These are phyloP conservation scores for Juncus inflexus DNA, from an alignment of 176 grass and related monocot genomes.

Conservation along the genomic window DNA sequence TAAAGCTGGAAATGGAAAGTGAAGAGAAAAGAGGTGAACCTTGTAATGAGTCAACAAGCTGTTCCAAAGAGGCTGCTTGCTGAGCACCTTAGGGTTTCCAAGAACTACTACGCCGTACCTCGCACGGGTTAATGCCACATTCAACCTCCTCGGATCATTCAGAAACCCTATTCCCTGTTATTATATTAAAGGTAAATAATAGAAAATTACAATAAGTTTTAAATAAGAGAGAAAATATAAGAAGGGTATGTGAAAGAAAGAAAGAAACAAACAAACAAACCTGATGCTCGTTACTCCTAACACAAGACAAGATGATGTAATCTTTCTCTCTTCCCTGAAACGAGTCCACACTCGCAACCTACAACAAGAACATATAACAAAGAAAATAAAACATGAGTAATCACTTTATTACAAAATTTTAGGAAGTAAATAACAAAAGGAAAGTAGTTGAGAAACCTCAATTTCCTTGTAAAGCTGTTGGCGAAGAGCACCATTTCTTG, in stretches of 20 bases:
- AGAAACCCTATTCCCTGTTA: conserved; percentile 97
- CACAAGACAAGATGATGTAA: conserved; percentile 98
- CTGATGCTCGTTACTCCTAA: conserved; percentile 99
- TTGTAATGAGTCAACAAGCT: conserved; percentile 99
- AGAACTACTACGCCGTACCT: conserved; percentile 96
- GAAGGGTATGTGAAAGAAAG: conserved; percentile 1
- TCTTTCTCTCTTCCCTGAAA: conserved; percentile 99
- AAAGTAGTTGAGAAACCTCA: conserved; percentile 42
- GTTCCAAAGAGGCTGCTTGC: conserved; percentile 99
- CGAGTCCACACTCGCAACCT: conserved; percentile 99
- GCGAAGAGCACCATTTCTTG: conserved; percentile 91
- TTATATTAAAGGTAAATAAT: conserved; percentile 8
- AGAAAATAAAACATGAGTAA: no score
- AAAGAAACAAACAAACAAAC: conserved; percentile 30
- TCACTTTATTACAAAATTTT: background rate
- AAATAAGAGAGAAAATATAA: conserved; percentile 16
- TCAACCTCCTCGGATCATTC: conserved; percentile 99
- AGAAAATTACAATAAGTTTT: background rate
- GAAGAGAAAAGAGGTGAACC: conserved; percentile 34
- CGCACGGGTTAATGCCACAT: conserved; percentile 96
- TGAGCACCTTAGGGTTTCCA: conserved; percentile 97
- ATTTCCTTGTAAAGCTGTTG: conserved; percentile 99
- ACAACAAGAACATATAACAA: conserved; percentile 18
- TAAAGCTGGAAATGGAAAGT: background rate
- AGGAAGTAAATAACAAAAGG: background rate